Evolutionary conservation across 2,329 filamentous ascomycete genomes (phyloP).

Genomic region (Cercospora sp.): DNA sequence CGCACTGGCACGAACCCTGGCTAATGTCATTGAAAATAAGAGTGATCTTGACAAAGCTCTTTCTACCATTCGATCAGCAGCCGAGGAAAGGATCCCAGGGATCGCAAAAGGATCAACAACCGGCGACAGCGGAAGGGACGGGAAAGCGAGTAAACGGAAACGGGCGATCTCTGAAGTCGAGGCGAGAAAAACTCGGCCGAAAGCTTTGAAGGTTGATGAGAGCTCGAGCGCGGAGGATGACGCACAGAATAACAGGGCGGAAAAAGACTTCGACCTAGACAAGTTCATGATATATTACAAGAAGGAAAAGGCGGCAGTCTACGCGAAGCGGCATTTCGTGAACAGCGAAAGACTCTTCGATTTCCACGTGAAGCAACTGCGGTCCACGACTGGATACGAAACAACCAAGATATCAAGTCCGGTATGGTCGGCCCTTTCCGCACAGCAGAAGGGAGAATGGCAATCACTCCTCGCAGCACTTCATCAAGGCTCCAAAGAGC

Average conservation of each 20-base stretch:
- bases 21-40: neutral
- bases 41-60: neutral
- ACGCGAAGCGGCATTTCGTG: neutral
- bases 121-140: neutral
- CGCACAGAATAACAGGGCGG: neutral
- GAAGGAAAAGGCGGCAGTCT: too few relatives aligned
- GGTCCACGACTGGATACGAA: too few relatives aligned
- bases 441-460: neutral
- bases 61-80: neutral
- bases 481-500: neutral
- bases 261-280: neutral
- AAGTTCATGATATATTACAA: neutral
- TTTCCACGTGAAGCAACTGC: neutral
- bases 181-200: neutral
- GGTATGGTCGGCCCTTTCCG: neutral
- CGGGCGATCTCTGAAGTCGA: neutral
- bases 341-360: neutral
- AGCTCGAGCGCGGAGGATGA: neutral
- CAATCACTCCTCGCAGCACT: neutral
- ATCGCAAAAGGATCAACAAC: neutral
- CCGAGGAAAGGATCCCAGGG: neutral
- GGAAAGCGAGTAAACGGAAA: neutral
- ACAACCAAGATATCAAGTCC: too few relatives aligned
- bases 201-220: neutral
- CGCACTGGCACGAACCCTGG: neutral